These are phyloP conservation scores for Brassica nigra DNA, from an alignment of 345 rosid species.

Conservation along the genomic window DNA sequence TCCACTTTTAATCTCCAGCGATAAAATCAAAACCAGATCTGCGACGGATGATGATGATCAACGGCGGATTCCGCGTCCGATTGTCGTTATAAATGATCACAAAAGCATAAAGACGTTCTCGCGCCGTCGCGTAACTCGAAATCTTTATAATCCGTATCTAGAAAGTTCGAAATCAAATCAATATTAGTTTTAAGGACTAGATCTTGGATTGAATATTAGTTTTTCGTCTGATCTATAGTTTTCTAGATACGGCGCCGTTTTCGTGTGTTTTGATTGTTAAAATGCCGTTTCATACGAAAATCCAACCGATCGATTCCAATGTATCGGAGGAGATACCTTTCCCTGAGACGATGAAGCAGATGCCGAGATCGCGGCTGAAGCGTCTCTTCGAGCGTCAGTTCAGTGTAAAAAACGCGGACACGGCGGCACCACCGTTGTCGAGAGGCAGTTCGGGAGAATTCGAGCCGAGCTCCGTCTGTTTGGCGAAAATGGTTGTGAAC, in stretches of 20 bases:
- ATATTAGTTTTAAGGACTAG: slow-evolving; percentile 12
- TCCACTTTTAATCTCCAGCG: background rate
- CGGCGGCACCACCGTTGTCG: background rate
- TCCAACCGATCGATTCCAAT: slow-evolving; percentile 69
- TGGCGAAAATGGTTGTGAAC: slow-evolving; percentile 74
- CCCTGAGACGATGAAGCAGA: slow-evolving; percentile 56
- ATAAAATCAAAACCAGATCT: slow-evolving; percentile 7
- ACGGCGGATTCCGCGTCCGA: slow-evolving; percentile 20
- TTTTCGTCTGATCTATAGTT: slow-evolving; percentile 2
- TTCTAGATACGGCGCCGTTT: background rate
- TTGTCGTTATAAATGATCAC: slow-evolving; percentile 7
- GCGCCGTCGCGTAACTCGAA: slow-evolving; percentile 52
- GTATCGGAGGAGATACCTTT: slow-evolving; percentile 38
- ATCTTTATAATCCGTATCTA: slow-evolving; percentile 41
- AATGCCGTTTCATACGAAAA: slow-evolving; percentile 66
- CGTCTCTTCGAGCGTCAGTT: slow-evolving; percentile 87
- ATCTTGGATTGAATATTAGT: background rate
- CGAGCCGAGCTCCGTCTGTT: slow-evolving; percentile 79
- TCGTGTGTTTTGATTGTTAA: background rate
- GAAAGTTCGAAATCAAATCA: slow-evolving; percentile 37
- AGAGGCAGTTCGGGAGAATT: slow-evolving; percentile 54
- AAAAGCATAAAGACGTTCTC: slow-evolving; percentile 38
- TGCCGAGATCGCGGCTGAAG: slow-evolving; percentile 70
- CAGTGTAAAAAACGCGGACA: slow-evolving; percentile 38
- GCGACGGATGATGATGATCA: background rate